Conservation (phyloP, 441 rosid genomes). For the Lepidium campestre region DNA sequence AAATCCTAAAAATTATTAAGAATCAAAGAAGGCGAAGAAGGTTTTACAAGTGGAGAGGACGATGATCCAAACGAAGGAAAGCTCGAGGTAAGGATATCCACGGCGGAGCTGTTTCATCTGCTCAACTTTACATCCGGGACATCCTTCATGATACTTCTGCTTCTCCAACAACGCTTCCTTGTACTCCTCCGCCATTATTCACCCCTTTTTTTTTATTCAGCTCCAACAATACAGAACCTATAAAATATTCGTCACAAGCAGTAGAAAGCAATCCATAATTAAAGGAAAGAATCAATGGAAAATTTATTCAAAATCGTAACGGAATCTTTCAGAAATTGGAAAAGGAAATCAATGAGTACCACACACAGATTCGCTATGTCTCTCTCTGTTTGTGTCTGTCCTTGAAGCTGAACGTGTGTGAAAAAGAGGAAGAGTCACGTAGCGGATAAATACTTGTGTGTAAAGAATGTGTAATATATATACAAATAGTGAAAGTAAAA, state of each 20-base stretch:
- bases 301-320: background rate
- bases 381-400: background rate
- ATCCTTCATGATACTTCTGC: slow-evolving; percentile 39
- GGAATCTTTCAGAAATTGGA: background rate
- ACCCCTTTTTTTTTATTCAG: background rate
- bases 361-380: slow-evolving; percentile 10
- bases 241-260: too few relatives aligned
- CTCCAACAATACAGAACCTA: background rate
- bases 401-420: background rate
- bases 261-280: background rate
- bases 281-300: background rate
- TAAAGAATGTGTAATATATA: background rate
- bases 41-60: slow-evolving; percentile 63
- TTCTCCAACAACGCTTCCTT: slow-evolving; percentile 48
- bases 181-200: slow-evolving; percentile 30
- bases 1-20: background rate
- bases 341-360: slow-evolving; percentile 2
- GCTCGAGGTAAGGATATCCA: slow-evolving; percentile 51
- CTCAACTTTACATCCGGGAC: slow-evolving; percentile 77
- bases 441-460: background rate
- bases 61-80: slow-evolving; percentile 61
- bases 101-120: slow-evolving; percentile 37
- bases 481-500: background rate
- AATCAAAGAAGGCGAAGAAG: background rate
- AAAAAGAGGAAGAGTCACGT: slow-evolving; percentile 9